Conservation (phyloP, 2,329 filamentous ascomycete species). For the Thielaviopsis ethacetica region DNA sequence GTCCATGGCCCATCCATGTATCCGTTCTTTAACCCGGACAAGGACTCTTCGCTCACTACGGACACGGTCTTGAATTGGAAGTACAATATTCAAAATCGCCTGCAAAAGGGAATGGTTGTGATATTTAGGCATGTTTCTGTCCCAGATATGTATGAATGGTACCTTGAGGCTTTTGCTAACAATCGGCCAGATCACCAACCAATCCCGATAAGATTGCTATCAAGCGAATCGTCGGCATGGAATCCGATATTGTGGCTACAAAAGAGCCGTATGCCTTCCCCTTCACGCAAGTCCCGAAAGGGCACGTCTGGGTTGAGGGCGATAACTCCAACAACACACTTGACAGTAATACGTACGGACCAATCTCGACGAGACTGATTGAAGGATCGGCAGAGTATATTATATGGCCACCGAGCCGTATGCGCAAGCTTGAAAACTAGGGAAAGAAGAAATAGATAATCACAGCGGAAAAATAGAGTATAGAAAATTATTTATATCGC, state of each 20-base stretch:
- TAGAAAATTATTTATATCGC: too few species aligned
- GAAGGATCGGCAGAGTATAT: conserved; percentile 59
- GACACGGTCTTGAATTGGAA: conserved; percentile 46
- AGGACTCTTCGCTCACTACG: conserved; percentile 34
- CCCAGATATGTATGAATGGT: neutral
- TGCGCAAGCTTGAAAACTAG: conserved; percentile 30
- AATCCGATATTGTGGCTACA: conserved; percentile 40
- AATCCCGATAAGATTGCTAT: conserved; percentile 54
- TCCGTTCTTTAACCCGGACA: conserved; percentile 55
- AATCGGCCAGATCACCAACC: conserved; percentile 44
- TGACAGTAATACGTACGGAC: conserved; percentile 86
- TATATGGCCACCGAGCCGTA: conserved; percentile 48
- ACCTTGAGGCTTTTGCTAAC: neutral
- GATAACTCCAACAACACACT: conserved; percentile 37
- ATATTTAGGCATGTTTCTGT: conserved; percentile 35
- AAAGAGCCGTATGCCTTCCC: conserved; percentile 9
- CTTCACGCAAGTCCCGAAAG: conserved; percentile 50
- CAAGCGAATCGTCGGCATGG: conserved; percentile 69
- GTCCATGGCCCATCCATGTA: conserved; percentile 58
- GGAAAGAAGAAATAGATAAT: neutral
- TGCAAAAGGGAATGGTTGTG: conserved; percentile 60
- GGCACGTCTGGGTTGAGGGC: conserved; percentile 91
- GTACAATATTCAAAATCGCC: conserved; percentile 36
- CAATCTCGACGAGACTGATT: conserved; percentile 59
- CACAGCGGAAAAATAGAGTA: too few species aligned